Evolutionary conservation across 2,329 filamentous ascomycete genomes (phyloP), one percentile per base, ranked within the genome.

Genomic region (Paracoccidioides lutzii): DNA sequence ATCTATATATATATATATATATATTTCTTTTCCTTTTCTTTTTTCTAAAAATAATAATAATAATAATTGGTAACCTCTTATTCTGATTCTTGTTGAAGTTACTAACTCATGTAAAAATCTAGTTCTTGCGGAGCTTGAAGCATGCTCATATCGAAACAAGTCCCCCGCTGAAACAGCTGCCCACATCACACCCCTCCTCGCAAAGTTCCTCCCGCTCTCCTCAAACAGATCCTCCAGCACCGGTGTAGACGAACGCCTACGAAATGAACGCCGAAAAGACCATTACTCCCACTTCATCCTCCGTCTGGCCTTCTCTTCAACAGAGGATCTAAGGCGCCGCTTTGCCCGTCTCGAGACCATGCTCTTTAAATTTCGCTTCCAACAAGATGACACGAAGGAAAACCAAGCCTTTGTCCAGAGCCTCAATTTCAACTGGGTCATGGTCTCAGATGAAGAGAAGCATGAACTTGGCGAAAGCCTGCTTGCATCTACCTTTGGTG

Each of bases 271-370:
- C 33, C 87, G 91, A 70, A 94, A 93, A 68, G 93, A 98, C 64
- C 93, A 98, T 72, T 98, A 97, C 73, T 93, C 88, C 55, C 93
- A 98, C 71, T 98, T 96, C 69, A 98, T 97, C 59, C 80, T 98
- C 5, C 84, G 93, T 0, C 81, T 98, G 45, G 93, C 93, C 1
- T 98, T 98, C 66, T 84, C 90, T 0, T 83, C 86, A 2, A 96
- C 91, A 0, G 90, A 95, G 67, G 93, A 98, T 65, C 76, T 97
- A 41, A 83, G 93, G 44, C 81, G 87, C 60, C 84, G 93, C 30
- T 98, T 97, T 66, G 81, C 84, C 3, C 82, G 90, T 40, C 82
- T 94, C 3, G 93, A 98, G 72, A 88, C 87, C 0, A 88, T 87
- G 80, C 78, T 98, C 1, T 98, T 98, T 71, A 82, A 85, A 59